Conservation (phyloP, 768 basidiomycete species). For the Tylopilus sp. region DNA sequence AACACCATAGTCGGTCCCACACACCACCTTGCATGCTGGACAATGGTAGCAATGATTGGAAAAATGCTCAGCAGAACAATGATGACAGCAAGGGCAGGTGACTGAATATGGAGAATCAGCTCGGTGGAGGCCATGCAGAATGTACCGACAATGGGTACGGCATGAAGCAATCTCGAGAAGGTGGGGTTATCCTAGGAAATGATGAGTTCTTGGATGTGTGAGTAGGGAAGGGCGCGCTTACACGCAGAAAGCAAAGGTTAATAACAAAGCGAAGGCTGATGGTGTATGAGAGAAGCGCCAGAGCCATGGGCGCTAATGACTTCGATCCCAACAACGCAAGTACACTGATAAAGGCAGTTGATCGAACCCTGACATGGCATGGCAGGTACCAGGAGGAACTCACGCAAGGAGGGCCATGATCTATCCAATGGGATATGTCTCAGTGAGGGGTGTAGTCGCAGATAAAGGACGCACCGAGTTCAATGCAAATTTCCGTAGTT, state of each 20-base stretch:
- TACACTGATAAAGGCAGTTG: too few species aligned
- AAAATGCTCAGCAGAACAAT: slow-evolving; percentile 10
- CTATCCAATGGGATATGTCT: background rate
- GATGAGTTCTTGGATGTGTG: background rate
- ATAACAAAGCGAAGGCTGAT: slow-evolving; percentile 14
- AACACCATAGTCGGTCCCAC: background rate
- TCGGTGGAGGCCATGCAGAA: slow-evolving; percentile 8
- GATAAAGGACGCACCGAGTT: too few species aligned
- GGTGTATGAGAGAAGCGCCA: slow-evolving; percentile 24
- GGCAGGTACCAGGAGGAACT: background rate
- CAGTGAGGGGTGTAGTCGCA: background rate
- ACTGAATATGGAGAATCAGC: slow-evolving; percentile 6
- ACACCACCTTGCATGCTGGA: background rate
- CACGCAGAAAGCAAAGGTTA: slow-evolving; percentile 7
- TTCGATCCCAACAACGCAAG: slow-evolving; percentile 10
- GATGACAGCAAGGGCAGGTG: slow-evolving; percentile 5
- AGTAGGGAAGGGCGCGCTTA: background rate
- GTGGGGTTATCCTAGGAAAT: slow-evolving; percentile 5
- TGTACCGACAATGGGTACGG: slow-evolving; percentile 15
- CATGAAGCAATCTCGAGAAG: slow-evolving; percentile 13
- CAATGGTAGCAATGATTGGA: slow-evolving; percentile 3
- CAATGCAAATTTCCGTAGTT: too few species aligned
- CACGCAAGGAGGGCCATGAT: slow-evolving; percentile 19
- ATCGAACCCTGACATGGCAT: too few species aligned
- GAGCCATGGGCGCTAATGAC: slow-evolving; percentile 1